Conservation (phyloP, 2,329 filamentous ascomycete species). For the Grosmannia clavigera region DNA sequence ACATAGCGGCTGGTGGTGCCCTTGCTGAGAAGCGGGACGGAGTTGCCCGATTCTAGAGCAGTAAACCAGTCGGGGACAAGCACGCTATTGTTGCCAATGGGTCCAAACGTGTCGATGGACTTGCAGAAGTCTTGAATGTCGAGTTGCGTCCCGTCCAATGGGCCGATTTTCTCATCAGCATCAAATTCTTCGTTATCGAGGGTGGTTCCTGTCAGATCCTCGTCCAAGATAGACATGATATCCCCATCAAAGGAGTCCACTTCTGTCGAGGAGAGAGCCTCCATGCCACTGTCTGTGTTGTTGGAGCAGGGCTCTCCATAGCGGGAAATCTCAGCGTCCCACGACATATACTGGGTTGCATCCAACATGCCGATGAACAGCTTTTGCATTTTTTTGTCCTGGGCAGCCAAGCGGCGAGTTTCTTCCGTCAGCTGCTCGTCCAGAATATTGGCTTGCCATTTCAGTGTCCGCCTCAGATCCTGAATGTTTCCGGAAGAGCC, state of each 20-base stretch:
- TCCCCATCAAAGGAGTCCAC: too few relatives aligned
- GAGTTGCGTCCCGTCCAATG: background rate
- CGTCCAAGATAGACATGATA: background rate
- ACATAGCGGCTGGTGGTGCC: background rate
- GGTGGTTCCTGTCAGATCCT: background rate
- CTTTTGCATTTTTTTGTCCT: background rate
- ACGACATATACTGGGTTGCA: background rate
- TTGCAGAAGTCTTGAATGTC: background rate
- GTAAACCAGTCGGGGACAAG: conserved; percentile 3
- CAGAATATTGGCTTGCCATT: background rate
- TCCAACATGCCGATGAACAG: background rate
- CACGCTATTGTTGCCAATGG: background rate
- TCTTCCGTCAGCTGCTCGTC: background rate
- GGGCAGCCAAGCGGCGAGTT: background rate
- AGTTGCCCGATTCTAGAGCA: background rate
- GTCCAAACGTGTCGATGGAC: background rate
- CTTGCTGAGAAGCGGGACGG: background rate
- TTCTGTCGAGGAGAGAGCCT: background rate
- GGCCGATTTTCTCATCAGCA: too few relatives aligned
- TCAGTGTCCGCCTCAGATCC: background rate
- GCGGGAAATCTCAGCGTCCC: background rate
- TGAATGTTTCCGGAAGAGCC: background rate
- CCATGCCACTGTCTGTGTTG: background rate
- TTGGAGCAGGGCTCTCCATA: background rate
- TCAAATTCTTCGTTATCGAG: background rate